Percentiles rank a stretch among this genome's conserved stretches.
Conservation (phyloP, 495 filamentous ascomycete species). For the Penicillium fimorum region DNA sequence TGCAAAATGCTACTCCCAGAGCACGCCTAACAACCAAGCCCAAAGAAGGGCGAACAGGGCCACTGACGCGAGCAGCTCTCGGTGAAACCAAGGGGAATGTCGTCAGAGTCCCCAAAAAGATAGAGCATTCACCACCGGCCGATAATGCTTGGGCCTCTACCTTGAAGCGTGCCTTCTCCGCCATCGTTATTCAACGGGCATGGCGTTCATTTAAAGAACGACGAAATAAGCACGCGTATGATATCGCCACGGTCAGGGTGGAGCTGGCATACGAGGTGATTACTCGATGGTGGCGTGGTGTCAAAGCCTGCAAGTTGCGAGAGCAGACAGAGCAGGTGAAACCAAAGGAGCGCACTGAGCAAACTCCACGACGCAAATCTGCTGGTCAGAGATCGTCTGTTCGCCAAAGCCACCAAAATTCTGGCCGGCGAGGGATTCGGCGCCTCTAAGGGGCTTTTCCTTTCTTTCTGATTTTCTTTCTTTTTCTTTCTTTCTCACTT, state of each 20-base stretch:
- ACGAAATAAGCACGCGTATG: neutral
- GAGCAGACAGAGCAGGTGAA: neutral
- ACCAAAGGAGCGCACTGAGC: neutral
- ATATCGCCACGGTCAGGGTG: neutral
- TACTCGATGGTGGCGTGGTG: constrained; percentile 6
- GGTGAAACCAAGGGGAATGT: constrained; percentile 14
- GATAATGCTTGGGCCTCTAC: neutral
- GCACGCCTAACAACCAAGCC: neutral
- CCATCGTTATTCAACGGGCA: constrained; percentile 2
- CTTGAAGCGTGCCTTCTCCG: neutral
- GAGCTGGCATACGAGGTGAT: constrained; percentile 4
- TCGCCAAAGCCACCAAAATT: neutral
- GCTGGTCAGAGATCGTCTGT: neutral
- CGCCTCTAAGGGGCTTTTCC: neutral
- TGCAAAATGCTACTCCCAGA: neutral
- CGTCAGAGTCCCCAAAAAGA: neutral
- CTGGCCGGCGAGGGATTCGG: neutral
- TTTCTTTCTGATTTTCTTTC: neutral
- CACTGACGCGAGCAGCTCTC: constrained; percentile 10
- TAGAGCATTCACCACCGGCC: neutral
- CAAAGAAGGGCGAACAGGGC: neutral
- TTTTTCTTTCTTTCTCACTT: neutral
- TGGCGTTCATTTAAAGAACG: constrained; percentile 1
- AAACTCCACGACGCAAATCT: neutral
- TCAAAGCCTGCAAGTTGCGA: neutral